Base-by-base conservation (phyloP, 495 filamentous ascomycete genomes). In the Penicillium flavigenum region DNA sequence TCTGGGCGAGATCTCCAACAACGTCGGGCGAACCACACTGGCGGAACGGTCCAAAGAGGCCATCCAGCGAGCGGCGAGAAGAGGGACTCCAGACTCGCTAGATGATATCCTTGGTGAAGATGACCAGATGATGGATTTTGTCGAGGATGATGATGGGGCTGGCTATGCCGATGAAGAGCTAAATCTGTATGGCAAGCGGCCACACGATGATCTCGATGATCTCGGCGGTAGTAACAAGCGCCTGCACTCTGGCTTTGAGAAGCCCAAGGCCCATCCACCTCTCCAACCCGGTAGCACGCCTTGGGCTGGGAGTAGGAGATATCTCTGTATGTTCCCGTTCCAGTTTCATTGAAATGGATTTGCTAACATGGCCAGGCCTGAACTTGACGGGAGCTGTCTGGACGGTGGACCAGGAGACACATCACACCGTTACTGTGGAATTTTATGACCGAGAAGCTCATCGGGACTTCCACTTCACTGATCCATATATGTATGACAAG, bases 251-350 rank as follows among this genome's bases (percentile, higher is more conserved):
- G 69, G 70, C 6, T 60, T 69, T 46, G 84, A 86, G 71, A 75
- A 84, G 54, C 90, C 92, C 0, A 80, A 86, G 62, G 79, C 86
- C 12, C 94, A 98, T 61, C 82, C 85, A 32, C 72, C 92, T 24
- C 94, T 98, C 65, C 94, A 98, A 69, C 89, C 93, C 1, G 93
- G 93, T 4, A 92, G 90, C 56, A 98, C 94, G 0, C 92, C 92
- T 1, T 98, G 95, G 94, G 83, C 89, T 49, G 94, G 95, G 2
- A 95, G 94, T 67, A 79, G 94, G 45, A 88, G 90, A 63, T 98
- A 98, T 72, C 83, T 98, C 4, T 96, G 91, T 80, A 75, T 47
- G 74, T 47, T 10, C 16, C 46, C 20, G 8, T 27, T 20, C 39
- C 59, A 26, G 5, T 4, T 22, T 47, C 3, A 5, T 27, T 56